Evolutionary conservation across 768 basidiomycete species (phyloP).

Genomic region (Kwoniella sp.): DNA sequence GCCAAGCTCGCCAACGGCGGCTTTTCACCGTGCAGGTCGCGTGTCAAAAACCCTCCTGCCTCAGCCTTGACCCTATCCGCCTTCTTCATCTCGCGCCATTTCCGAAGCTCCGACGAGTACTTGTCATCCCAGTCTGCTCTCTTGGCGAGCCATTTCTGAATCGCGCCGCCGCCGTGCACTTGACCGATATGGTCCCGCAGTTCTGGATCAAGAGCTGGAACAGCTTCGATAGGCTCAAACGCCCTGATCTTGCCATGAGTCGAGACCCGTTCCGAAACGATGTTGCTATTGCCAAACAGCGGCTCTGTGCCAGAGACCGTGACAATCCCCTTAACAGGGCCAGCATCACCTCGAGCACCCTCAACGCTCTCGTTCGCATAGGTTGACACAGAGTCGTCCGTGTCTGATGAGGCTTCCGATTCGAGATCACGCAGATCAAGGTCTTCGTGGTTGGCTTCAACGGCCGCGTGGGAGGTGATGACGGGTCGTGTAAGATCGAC

Average conservation of each 20-base stretch:
- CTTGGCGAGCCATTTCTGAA: conserved; percentile 47
- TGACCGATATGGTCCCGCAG: conserved; percentile 39
- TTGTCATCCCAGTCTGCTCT: conserved; percentile 47
- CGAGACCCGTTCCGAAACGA: conserved; percentile 43
- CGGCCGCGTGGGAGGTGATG: conserved; percentile 27
- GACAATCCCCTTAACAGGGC: conserved; percentile 9
- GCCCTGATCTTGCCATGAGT: conserved; percentile 38
- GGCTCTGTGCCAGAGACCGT: conserved; percentile 36
- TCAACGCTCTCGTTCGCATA: not conserved
- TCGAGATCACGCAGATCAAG: conserved; percentile 28
- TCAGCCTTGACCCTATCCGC: conserved; percentile 41
- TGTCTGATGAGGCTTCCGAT: conserved; percentile 37
- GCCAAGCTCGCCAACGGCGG: conserved; percentile 47
- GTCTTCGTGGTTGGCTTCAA: conserved; percentile 28
- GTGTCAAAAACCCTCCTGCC: conserved; percentile 43
- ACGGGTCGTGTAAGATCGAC: conserved; percentile 40
- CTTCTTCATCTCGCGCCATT: conserved; percentile 34
- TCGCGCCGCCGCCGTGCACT: conserved; percentile 46
- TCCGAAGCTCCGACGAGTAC: conserved; percentile 36
- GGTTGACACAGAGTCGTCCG: conserved; percentile 8
- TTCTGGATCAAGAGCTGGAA: conserved; percentile 35
- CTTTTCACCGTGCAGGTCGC: conserved; percentile 40
- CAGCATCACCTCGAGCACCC: conserved; percentile 1
- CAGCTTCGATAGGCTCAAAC: conserved; percentile 36
- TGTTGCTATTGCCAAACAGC: conserved; percentile 16